Evolutionary conservation across 805 yeast species (phyloP).

Genomic region (Geotrichum ghanense): DNA sequence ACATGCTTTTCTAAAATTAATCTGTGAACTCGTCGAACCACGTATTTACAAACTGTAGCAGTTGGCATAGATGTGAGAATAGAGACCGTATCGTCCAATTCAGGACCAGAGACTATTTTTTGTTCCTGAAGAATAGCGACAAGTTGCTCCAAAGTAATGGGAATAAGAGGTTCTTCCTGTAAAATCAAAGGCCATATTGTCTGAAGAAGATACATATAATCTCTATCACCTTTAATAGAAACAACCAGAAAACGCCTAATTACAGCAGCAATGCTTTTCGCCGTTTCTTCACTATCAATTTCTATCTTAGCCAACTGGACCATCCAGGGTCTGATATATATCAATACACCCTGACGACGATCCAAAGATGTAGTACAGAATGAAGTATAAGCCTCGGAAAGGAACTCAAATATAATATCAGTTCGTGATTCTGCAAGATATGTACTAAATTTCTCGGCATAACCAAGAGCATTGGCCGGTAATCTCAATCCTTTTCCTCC

Average conservation of each 20-base stretch:
- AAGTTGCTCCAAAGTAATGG: slow-evolving; percentile 48
- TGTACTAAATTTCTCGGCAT: slow-evolving; percentile 44
- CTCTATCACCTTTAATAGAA: slow-evolving; percentile 37
- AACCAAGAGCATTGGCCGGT: slow-evolving; percentile 55
- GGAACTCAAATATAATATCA: slow-evolving; percentile 45
- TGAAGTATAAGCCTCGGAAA: slow-evolving; percentile 39
- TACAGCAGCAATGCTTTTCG: slow-evolving; percentile 47
- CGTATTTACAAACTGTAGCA: slow-evolving; percentile 56
- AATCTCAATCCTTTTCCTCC: slow-evolving; percentile 50
- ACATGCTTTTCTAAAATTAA: slow-evolving; percentile 30
- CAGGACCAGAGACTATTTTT: slow-evolving; percentile 67
- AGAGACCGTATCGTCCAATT: slow-evolving; percentile 37
- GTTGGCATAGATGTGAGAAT: slow-evolving; percentile 59
- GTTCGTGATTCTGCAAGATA: slow-evolving; percentile 48
- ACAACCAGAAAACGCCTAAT: slow-evolving; percentile 51
- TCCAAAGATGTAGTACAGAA: slow-evolving; percentile 25
- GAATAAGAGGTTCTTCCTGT: slow-evolving; percentile 16
- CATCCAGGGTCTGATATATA: slow-evolving; percentile 65
- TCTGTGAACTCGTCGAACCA: slow-evolving; percentile 38
- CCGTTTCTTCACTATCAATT: slow-evolving; percentile 39
- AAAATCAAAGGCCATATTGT: slow-evolving; percentile 46
- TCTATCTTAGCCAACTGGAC: slow-evolving; percentile 50
- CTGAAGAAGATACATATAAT: slow-evolving; percentile 43
- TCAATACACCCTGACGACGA: slow-evolving; percentile 30
- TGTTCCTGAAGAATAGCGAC: slow-evolving; percentile 50